Conservation (phyloP, 169 alveolate species). For the Babesia sp. region DNA sequence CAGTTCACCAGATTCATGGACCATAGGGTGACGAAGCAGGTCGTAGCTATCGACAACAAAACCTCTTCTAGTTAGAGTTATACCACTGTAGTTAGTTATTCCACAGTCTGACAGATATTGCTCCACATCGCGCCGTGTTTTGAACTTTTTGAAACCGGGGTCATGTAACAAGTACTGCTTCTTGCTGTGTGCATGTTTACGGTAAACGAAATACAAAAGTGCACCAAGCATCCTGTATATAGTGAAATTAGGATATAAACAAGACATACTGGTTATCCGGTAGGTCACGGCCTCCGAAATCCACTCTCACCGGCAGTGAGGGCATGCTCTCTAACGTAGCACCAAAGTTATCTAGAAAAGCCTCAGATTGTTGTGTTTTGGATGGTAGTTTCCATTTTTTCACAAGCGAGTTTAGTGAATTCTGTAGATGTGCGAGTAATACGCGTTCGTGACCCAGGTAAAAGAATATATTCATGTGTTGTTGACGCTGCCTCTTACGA, state of each 20-base stretch:
- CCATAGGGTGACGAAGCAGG: slow-evolving; percentile 21
- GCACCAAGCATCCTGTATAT: slow-evolving; percentile 20
- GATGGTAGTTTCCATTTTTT: slow-evolving; percentile 52
- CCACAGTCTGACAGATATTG: slow-evolving; percentile 41
- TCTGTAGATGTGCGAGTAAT: slow-evolving; percentile 56
- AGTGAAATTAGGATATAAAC: too few species aligned
- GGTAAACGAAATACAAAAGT: slow-evolving; percentile 39
- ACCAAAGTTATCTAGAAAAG: slow-evolving; percentile 38
- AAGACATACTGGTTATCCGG: not conserved
- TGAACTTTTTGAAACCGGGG: slow-evolving; percentile 52
- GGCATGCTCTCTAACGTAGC: slow-evolving; percentile 9
- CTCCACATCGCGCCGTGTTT: slow-evolving; percentile 47
- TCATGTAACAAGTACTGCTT: slow-evolving; percentile 59
- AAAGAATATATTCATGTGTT: slow-evolving; percentile 34
- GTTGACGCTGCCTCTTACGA: slow-evolving; percentile 15
- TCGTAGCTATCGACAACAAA: slow-evolving; percentile 50
- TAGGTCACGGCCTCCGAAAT: not conserved
- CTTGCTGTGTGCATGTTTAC: slow-evolving; percentile 27
- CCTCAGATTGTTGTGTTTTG: slow-evolving; percentile 2
- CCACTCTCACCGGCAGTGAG: not conserved
- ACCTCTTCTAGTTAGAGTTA: slow-evolving; percentile 40
- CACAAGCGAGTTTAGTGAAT: slow-evolving; percentile 8
- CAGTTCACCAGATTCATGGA: slow-evolving; percentile 11
- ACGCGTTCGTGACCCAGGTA: slow-evolving; percentile 28
- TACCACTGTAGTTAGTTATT: slow-evolving; percentile 31